A percentile compares a stretch with the other conserved stretches of the same genome.
Conservation (phyloP, 805 yeast species). For the Starmerella sirachaensis region DNA sequence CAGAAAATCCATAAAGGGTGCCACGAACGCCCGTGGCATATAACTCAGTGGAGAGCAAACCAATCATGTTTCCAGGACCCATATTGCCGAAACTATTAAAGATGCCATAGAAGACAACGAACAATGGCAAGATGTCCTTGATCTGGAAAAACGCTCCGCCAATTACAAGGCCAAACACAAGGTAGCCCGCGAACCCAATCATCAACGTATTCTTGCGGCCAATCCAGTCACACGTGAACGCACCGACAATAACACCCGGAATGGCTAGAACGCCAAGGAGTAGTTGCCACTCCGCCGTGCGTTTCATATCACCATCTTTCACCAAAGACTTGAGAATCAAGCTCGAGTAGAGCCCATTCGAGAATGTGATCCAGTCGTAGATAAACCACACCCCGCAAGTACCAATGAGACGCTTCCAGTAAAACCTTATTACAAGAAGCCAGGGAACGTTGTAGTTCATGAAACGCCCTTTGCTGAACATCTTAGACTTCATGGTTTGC, state of each 20-base stretch:
- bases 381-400: slow-evolving; percentile 69
- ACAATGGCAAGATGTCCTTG: slow-evolving; percentile 45
- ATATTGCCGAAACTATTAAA: slow-evolving; percentile 60
- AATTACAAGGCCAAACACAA: slow-evolving; percentile 39
- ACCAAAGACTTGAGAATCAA: slow-evolving; percentile 45
- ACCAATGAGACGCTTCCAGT: slow-evolving; percentile 58
- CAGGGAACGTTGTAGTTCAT: slow-evolving; percentile 43
- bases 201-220: slow-evolving; percentile 66
- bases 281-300: slow-evolving; percentile 62
- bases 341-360: slow-evolving; percentile 59
- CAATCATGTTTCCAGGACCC: slow-evolving; percentile 72
- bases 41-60: slow-evolving; percentile 52
- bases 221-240: slow-evolving; percentile 42
- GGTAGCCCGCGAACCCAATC: slow-evolving; percentile 58
- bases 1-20: slow-evolving; percentile 60
- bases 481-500: slow-evolving; percentile 54
- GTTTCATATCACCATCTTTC: slow-evolving; percentile 33
- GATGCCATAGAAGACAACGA: slow-evolving; percentile 60
- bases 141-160: slow-evolving; percentile 43
- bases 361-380: slow-evolving; percentile 71
- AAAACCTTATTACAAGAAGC: slow-evolving; percentile 46
- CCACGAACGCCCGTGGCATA: slow-evolving; percentile 72
- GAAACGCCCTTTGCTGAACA: slow-evolving; percentile 55
- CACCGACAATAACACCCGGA: slow-evolving; percentile 67
- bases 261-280: slow-evolving; percentile 51